Base-by-base conservation (phyloP, 352 stramenopile genomes). In the Phytopythium delawarense region DNA sequence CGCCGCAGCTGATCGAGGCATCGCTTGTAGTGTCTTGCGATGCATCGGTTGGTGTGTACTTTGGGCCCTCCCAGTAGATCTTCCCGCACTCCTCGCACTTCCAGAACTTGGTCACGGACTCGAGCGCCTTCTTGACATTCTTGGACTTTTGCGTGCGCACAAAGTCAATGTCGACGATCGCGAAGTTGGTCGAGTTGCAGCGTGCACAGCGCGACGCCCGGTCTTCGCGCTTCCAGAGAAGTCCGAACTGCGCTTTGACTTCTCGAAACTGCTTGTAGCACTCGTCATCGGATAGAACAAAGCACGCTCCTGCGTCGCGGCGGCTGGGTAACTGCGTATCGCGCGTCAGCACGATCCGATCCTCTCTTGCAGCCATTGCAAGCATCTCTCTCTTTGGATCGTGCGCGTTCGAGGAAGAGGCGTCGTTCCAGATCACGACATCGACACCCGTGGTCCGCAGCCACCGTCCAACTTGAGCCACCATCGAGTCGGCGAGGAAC, bases 401-500 rank as follows among this genome's bases (percentile, higher is more conserved):
- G 18, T 69, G 67, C 44, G 7, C 59, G 45, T 42, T 48, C 37
- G 46, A 35, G 21, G 5, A n/a, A 11, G 46, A 34, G 4, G 23
- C 23, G 25, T 52, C 46, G 28, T 73, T 71, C 81, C 81, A 92
- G 12, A 78, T 65, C 37, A 88, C 66, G 18, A 91, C 79, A 46
- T 93, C 84, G 21, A 91, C 74, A 23, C 81, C 84, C 32, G 88
- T 89, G 7, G 79, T 89, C 8, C 81, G 80, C 30, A 93, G 67
- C 81, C 84, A 93, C 9, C 78, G 71, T 20, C 76, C 80, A 30
- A 91, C 77, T 13, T 81, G 78, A 12, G 76, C 78, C 9, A 89
- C 73, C 84, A 93, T 93, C 42, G 80, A 82, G 62, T 93, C 84
- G 1, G 81, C 80, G 18, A 93, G 59, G 57, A 93, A 93, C 37